Conservation (phyloP, 2,329 filamentous ascomycete genomes). For the Colletotrichum brevisporum region DNA sequence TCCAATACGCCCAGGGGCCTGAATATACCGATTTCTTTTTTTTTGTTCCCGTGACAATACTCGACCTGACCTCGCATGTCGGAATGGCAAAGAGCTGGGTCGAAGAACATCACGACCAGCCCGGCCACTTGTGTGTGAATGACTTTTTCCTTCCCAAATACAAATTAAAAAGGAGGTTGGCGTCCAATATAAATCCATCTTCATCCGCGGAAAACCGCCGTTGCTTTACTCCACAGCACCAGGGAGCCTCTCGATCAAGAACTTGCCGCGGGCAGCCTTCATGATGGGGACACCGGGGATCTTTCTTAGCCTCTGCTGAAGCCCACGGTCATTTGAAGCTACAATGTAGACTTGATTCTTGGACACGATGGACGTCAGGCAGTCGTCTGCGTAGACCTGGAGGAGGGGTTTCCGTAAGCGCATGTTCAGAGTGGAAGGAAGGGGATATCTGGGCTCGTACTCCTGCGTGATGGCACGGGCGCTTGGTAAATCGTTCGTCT, state of each 20-base stretch:
- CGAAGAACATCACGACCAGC: conserved; percentile 37
- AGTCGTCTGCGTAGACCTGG: conserved; percentile 83
- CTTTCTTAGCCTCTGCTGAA: conserved; percentile 88
- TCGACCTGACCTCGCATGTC: not conserved
- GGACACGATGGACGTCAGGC: conserved; percentile 80
- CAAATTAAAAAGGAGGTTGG: not conserved
- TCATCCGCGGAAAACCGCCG: not conserved
- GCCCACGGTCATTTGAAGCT: conserved; percentile 82
- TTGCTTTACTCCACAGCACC: conserved; percentile 76
- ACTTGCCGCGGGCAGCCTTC: conserved; percentile 89
- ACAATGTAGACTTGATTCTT: conserved; percentile 78
- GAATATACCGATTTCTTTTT: no score
- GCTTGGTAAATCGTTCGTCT: conserved; percentile 83
- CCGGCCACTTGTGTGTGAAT: conserved; percentile 2
- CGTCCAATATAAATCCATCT: not conserved
- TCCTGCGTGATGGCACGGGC: conserved; percentile 94
- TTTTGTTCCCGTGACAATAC: no score
- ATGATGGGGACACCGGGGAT: conserved; percentile 63
- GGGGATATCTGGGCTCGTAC: conserved; percentile 45
- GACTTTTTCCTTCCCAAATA: not conserved
- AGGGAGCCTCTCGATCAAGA: conserved; percentile 92
- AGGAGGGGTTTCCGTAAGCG: conserved; percentile 41
- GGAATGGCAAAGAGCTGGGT: conserved; percentile 10
- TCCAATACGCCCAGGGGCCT: not conserved
- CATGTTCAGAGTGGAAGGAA: not conserved